Evolutionary conservation across 2,329 filamentous ascomycete genomes (phyloP).

Genomic region (Nigrospora oryzae): DNA sequence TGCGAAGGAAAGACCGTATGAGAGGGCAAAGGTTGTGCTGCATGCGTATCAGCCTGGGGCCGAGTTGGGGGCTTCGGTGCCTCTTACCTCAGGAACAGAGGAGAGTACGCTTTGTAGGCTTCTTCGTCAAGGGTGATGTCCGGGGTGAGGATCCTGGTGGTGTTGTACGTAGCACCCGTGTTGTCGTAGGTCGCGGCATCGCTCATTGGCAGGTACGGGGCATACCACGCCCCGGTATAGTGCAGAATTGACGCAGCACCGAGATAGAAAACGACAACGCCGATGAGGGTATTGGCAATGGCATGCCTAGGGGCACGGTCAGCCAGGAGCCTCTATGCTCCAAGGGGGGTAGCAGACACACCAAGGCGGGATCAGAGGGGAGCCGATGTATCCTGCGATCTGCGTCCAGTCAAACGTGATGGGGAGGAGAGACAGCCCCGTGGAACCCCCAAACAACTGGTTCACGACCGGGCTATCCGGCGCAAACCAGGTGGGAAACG

Average conservation of each 20-base stretch:
- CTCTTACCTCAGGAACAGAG: slow-evolving; percentile 50
- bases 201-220: slow-evolving; percentile 58
- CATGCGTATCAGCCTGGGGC: slow-evolving; percentile 17
- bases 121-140: slow-evolving; percentile 54
- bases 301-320: slow-evolving; percentile 43
- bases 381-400: slow-evolving; percentile 58
- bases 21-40: slow-evolving; percentile 62
- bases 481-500: slow-evolving; percentile 63
- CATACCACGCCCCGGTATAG: slow-evolving; percentile 58
- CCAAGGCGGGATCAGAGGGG: slow-evolving; percentile 63
- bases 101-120: slow-evolving; percentile 60
- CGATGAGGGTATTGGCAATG: slow-evolving; percentile 64
- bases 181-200: slow-evolving; percentile 67
- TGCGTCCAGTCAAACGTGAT: slow-evolving; percentile 74
- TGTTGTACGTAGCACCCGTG: slow-evolving; percentile 55
- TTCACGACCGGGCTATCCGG: slow-evolving; percentile 62
- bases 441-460: slow-evolving; percentile 63
- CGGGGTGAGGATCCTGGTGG: slow-evolving; percentile 50
- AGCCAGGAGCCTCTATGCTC: neutral
- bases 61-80: neutral
- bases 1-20: slow-evolving; percentile 66
- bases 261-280: slow-evolving; percentile 57
- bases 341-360: slow-evolving; percentile 17
- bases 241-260: slow-evolving; percentile 52
- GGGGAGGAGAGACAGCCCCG: slow-evolving; percentile 59